Conservation (phyloP, 2,329 filamentous ascomycete genomes). For the Ascochyta rabiei region DNA sequence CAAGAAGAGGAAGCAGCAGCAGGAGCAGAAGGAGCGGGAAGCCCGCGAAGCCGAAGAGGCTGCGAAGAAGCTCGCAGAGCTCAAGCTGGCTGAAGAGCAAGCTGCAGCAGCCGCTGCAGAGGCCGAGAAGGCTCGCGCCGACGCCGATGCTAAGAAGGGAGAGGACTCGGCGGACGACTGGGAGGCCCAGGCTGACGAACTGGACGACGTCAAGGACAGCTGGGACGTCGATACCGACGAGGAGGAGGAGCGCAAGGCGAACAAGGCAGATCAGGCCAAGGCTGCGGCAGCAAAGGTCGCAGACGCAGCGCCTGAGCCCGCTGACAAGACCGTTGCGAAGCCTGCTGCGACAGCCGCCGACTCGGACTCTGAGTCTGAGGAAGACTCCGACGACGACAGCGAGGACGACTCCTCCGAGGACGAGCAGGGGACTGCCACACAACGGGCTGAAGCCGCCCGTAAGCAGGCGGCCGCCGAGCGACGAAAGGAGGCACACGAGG, state of each 20-base stretch:
- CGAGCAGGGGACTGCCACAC: constrained; percentile 74
- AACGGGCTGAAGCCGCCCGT: constrained; percentile 73
- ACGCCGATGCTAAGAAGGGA: constrained; percentile 65
- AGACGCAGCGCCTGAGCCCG: constrained; percentile 11
- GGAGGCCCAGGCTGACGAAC: constrained; percentile 78
- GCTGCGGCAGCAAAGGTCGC: constrained; percentile 33
- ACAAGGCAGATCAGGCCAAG: constrained; percentile 42
- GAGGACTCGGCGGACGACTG: constrained; percentile 78
- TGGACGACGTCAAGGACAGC: constrained; percentile 85
- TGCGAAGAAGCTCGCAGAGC: constrained; percentile 62
- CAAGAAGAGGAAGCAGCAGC: constrained; percentile 75
- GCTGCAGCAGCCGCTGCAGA: constrained; percentile 81
- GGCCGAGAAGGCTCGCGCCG: constrained; percentile 64
- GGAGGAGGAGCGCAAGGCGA: constrained; percentile 57
- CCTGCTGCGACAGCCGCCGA: constrained; percentile 19
- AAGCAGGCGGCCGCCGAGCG: constrained; percentile 90
- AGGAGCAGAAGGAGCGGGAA: constrained; percentile 56
- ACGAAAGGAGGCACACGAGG: constrained; percentile 87
- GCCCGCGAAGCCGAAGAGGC: constrained; percentile 61
- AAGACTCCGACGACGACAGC: constrained; percentile 60
- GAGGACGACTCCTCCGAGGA: constrained; percentile 72
- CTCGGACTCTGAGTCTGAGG: constrained; percentile 49
- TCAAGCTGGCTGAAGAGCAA: constrained; percentile 62
- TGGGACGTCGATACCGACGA: constrained; percentile 90
- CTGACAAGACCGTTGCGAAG: constrained; percentile 16